These are phyloP conservation scores for Chalciporus piperatoides DNA, from an alignment of 1,284 basidiomycete species.

Conservation along the genomic window DNA sequence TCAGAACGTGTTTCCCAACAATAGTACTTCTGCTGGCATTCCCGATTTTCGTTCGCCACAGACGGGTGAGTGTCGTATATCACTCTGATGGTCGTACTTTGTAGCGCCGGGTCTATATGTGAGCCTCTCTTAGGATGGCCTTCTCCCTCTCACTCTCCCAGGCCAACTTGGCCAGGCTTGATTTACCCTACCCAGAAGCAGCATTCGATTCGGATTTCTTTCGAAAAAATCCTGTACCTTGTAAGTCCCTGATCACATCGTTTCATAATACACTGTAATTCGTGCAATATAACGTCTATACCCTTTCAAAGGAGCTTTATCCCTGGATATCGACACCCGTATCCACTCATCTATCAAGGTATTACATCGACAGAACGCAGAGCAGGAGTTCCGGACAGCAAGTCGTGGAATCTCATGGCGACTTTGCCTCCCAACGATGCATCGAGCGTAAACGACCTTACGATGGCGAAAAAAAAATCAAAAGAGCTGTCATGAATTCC, in stretches of 20 bases:
- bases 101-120: slow-evolving; percentile 44
- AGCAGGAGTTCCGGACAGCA: slow-evolving; percentile 70
- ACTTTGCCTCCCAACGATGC: slow-evolving; percentile 81
- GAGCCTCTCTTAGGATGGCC: slow-evolving; percentile 17
- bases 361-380: slow-evolving; percentile 75
- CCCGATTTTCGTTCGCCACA: slow-evolving; percentile 78
- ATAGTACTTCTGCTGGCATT: slow-evolving; percentile 77
- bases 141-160: slow-evolving; percentile 28
- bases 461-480: slow-evolving; percentile 55
- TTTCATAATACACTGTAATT: neutral
- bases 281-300: slow-evolving; percentile 59
- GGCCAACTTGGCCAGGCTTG: slow-evolving; percentile 71
- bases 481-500: slow-evolving; percentile 45
- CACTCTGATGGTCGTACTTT: neutral
- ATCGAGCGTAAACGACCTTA: slow-evolving; percentile 63
- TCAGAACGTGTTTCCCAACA: slow-evolving; percentile 63
- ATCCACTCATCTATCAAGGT: slow-evolving; percentile 90
- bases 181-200: slow-evolving; percentile 76
- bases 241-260: slow-evolving; percentile 40
- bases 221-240: slow-evolving; percentile 65
- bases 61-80: slow-evolving; percentile 49
- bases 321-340: slow-evolving; percentile 80
- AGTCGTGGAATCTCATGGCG: slow-evolving; percentile 94
- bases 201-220: slow-evolving; percentile 80
- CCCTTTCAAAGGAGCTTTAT: slow-evolving; percentile 86